Conservation (phyloP, 495 filamentous ascomycete genomes). For the Penicillium silybi region DNA sequence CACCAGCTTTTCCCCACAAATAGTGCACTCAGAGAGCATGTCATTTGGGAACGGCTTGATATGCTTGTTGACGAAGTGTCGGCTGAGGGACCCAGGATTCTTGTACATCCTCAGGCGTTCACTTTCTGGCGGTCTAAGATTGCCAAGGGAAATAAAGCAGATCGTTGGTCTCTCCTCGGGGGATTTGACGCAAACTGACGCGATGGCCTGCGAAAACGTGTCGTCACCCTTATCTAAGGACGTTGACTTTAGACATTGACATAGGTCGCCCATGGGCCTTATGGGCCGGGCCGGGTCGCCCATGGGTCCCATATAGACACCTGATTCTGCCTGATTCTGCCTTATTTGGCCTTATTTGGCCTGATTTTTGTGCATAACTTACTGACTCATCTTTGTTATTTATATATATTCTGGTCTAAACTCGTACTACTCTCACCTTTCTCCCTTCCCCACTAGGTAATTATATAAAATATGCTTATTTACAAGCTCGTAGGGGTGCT, state of each 20-base stretch:
- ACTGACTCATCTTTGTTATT: too few relatives aligned
- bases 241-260: constrained; percentile 7
- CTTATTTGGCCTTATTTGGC: too few relatives aligned
- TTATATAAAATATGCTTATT: too few relatives aligned
- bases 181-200: constrained; percentile 20
- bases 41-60: constrained; percentile 21
- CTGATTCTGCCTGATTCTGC: too few relatives aligned
- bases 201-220: constrained; percentile 14
- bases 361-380: too few relatives aligned
- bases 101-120: constrained; percentile 14
- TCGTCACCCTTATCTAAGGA: constrained; percentile 9
- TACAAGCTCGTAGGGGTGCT: too few relatives aligned
- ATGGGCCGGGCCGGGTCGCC: too few relatives aligned
- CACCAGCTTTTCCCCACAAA: constrained; percentile 18
- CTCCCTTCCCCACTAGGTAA: too few relatives aligned
- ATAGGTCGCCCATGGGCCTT: too few relatives aligned
- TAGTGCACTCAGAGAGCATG: constrained; percentile 18
- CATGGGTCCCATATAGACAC: too few relatives aligned
- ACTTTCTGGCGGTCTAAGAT: constrained; percentile 5
- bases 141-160: constrained; percentile 23
- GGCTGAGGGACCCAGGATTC: constrained; percentile 18
- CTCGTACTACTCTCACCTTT: too few relatives aligned
- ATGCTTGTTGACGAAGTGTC: constrained; percentile 24
- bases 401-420: too few relatives aligned
- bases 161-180: constrained; percentile 17